A percentile compares a stretch with the other conserved stretches of the same genome.
These are phyloP conservation scores for Cutaneotrichosporon daszewskae DNA, from an alignment of 1,284 basidiomycete species.

Conservation along the genomic window DNA sequence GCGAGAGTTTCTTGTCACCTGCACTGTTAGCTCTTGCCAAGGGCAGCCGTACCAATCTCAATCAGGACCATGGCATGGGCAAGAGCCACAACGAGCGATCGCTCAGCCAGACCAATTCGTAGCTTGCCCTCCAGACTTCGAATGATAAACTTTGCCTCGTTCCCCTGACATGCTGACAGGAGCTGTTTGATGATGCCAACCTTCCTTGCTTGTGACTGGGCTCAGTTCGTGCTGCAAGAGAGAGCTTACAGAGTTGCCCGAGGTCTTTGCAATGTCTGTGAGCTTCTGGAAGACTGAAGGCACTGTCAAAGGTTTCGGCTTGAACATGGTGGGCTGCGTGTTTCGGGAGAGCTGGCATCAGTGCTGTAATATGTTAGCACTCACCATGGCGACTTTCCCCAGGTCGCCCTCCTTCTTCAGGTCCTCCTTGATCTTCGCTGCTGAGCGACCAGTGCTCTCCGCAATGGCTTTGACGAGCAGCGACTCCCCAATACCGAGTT, in stretches of 20 bases:
- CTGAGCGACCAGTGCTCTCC: slow-evolving; percentile 84
- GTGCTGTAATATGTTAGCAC: slow-evolving; percentile 16
- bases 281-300: slow-evolving; percentile 79
- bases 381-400: slow-evolving; percentile 87
- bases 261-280: slow-evolving; percentile 76
- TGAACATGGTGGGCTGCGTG: slow-evolving; percentile 91
- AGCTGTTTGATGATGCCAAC: slow-evolving; percentile 93
- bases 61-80: slow-evolving; percentile 78
- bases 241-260: slow-evolving; percentile 66
- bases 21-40: slow-evolving; percentile 47
- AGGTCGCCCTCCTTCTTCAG: slow-evolving; percentile 91
- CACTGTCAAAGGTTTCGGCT: slow-evolving; percentile 83
- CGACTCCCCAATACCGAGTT: slow-evolving; percentile 94
- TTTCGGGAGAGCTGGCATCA: slow-evolving; percentile 73
- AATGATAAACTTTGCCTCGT: slow-evolving; percentile 88
- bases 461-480: slow-evolving; percentile 92
- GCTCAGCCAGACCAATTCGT: slow-evolving; percentile 93
- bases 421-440: slow-evolving; percentile 79
- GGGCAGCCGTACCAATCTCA: slow-evolving; percentile 63
- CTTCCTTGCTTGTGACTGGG: slow-evolving; percentile 88
- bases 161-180: slow-evolving; percentile 80
- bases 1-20: slow-evolving; percentile 61
- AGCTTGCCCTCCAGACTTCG: slow-evolving; percentile 95
- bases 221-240: not conserved
- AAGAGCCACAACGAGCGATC: slow-evolving; percentile 80